Conservation (phyloP, 305 asterid species). For the Fraxinus dipetala region DNA sequence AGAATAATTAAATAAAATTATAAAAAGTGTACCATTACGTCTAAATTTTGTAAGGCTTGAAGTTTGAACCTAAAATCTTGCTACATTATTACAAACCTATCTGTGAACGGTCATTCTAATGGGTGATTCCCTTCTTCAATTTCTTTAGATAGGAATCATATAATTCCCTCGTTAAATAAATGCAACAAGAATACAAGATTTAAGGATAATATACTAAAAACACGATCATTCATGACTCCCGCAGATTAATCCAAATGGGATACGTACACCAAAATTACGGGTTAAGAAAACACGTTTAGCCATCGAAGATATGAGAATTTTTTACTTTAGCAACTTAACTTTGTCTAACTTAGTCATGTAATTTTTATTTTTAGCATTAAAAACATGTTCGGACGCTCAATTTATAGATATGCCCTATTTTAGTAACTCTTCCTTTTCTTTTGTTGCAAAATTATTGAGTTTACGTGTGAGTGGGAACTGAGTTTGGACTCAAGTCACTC, state of each 20-base stretch:
- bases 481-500: not conserved
- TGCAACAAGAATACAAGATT: not conserved
- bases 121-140: too few relatives aligned
- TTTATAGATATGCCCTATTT: not conserved
- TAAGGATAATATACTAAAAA: not conserved
- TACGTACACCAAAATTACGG: not conserved
- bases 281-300: not conserved
- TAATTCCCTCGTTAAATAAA: too few relatives aligned
- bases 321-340: not conserved
- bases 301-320: not conserved
- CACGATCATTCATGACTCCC: not conserved
- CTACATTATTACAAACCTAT: too few relatives aligned
- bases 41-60: too few relatives aligned
- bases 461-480: not conserved
- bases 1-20: too few relatives aligned
- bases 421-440: not conserved
- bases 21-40: too few relatives aligned
- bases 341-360: not conserved
- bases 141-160: too few relatives aligned
- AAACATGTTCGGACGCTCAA: not conserved
- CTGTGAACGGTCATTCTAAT: too few relatives aligned
- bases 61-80: too few relatives aligned
- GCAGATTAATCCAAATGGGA: not conserved
- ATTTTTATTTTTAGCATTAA: not conserved
- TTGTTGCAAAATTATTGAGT: not conserved